Conservation (phyloP, 352 stramenopile species). For the Phytophthora boehmeriae region DNA sequence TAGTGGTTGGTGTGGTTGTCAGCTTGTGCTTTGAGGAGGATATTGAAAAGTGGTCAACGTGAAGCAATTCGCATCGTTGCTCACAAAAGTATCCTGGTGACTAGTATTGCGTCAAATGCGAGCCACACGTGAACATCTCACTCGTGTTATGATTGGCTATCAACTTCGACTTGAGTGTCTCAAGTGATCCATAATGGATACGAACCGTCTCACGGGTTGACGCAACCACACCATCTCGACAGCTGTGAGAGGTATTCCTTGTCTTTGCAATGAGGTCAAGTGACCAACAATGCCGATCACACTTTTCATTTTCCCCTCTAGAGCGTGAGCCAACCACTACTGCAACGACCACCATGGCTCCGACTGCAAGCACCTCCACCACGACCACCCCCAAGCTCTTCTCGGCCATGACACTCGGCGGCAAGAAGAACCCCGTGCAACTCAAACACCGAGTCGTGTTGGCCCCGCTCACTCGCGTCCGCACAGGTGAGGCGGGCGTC, state of each 20-base stretch:
- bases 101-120: no score
- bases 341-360: slow-evolving; percentile 4
- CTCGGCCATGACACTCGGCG: slow-evolving; percentile 47
- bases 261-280: no score
- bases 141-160: no score
- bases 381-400: slow-evolving; percentile 44
- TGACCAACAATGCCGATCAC: neutral
- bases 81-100: no score
- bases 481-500: slow-evolving; percentile 32
- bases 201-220: no score
- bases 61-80: no score
- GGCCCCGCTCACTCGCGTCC: slow-evolving; percentile 58
- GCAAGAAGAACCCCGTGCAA: slow-evolving; percentile 38
- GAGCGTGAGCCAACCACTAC: slow-evolving; percentile 1
- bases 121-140: no score
- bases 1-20: neutral
- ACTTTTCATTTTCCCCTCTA: slow-evolving; percentile 9
- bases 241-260: no score
- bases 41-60: slow-evolving; percentile 13
- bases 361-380: slow-evolving; percentile 5
- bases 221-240: no score
- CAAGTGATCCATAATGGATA: no score
- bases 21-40: slow-evolving; percentile 3
- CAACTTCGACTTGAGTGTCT: no score
- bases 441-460: slow-evolving; percentile 42